These are phyloP conservation scores for Aureobasidium mangrovei DNA, from an alignment of 2,329 filamentous ascomycete genomes.

Conservation along the genomic window DNA sequence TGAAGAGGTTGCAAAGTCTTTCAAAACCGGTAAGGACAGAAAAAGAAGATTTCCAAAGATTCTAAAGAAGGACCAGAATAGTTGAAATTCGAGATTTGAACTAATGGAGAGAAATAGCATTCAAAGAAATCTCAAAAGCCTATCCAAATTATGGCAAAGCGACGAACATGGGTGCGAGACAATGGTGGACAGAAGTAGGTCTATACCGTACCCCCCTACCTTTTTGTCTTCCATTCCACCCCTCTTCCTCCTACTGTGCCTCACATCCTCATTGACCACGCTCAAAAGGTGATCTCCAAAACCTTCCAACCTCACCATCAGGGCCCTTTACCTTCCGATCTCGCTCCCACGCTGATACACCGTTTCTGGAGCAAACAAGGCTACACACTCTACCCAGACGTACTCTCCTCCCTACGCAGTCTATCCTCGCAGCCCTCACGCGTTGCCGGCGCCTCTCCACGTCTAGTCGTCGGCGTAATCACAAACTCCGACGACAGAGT, in stretches of 20 bases:
- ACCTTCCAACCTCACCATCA: slow-evolving; percentile 37
- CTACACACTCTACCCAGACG: slow-evolving; percentile 42
- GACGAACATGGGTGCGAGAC: slow-evolving; percentile 41
- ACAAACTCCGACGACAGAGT: slow-evolving; percentile 58
- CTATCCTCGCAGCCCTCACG: slow-evolving; percentile 26
- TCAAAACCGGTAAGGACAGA: slow-evolving; percentile 30
- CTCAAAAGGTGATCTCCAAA: slow-evolving; percentile 42
- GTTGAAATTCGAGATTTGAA: background rate
- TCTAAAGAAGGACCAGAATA: background rate
- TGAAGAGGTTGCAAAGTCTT: slow-evolving; percentile 33
- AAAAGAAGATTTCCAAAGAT: background rate
- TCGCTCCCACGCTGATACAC: slow-evolving; percentile 42
- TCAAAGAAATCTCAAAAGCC: slow-evolving; percentile 37
- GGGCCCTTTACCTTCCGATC: slow-evolving; percentile 19
- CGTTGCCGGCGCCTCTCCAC: background rate
- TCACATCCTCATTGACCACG: background rate
- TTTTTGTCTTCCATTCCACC: background rate
- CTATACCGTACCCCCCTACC: background rate
- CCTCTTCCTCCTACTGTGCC: background rate
- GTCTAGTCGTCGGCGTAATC: slow-evolving; percentile 46
- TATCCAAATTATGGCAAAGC: slow-evolving; percentile 53
- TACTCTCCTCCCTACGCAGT: slow-evolving; percentile 37
- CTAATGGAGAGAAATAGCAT: slow-evolving; percentile 29
- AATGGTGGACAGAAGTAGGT: slow-evolving; percentile 54
- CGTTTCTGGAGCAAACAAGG: slow-evolving; percentile 47